A percentile compares a stretch with the other conserved stretches of the same genome.
Conservation (phyloP, 257 asterid genomes). For the Thymus quinquecostatus region DNA sequence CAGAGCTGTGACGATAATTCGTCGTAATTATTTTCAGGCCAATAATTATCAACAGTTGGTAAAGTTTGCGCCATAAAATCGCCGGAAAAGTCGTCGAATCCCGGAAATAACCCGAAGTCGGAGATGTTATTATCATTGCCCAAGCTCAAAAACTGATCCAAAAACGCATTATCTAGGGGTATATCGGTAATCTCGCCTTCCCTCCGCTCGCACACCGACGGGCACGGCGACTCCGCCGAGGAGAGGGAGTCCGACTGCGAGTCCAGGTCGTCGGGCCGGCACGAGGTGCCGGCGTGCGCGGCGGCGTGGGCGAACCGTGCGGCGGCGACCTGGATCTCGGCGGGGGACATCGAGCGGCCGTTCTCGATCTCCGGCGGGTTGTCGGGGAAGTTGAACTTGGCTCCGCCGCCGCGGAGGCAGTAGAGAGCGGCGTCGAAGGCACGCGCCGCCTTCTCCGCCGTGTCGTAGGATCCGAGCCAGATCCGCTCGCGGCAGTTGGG, state of each 20-base stretch:
- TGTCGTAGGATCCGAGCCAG: constrained; percentile 69
- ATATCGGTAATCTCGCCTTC: constrained; percentile 46
- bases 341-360: constrained; percentile 59
- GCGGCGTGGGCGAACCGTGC: constrained; percentile 56
- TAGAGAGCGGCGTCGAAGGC: constrained; percentile 65
- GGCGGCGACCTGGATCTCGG: constrained; percentile 71
- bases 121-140: constrained; percentile 37
- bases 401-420: constrained; percentile 61
- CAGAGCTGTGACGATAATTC: constrained; percentile 55
- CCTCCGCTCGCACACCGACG: constrained; percentile 45
- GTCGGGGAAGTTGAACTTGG: constrained; percentile 56
- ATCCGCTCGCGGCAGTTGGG: constrained; percentile 67
- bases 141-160: constrained; percentile 44
- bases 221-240: constrained; percentile 58
- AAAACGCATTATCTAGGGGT: constrained; percentile 49
- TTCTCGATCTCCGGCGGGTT: constrained; percentile 51
- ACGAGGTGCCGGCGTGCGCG: constrained; percentile 13
- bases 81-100: constrained; percentile 52
- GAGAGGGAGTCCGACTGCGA: constrained; percentile 45
- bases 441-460: constrained; percentile 65
- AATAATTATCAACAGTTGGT: constrained; percentile 39
- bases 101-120: constrained; percentile 64
- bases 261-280: constrained; percentile 42
- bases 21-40: constrained; percentile 38
- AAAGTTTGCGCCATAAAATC: constrained; percentile 46